These are phyloP conservation scores for Ustilago tritici DNA, from an alignment of 1,284 basidiomycete species.

Conservation along the genomic window DNA sequence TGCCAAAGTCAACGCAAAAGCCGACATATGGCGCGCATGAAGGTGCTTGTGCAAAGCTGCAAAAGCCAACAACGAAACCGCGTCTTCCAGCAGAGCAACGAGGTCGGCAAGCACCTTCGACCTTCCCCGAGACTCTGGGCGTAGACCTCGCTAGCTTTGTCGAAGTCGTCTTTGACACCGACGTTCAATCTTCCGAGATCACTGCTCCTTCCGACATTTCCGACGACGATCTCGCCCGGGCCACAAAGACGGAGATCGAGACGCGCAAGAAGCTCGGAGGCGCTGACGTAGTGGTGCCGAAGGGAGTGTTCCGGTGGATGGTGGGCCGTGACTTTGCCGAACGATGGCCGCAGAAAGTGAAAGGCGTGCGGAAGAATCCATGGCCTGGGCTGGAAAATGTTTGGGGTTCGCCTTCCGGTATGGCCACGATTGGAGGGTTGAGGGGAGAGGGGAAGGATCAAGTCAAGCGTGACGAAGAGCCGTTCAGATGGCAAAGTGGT, in stretches of 20 bases:
- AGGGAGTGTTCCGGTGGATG: constrained; percentile 44
- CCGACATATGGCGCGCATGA: not conserved
- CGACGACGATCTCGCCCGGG: constrained; percentile 29
- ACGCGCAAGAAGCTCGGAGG: constrained; percentile 19
- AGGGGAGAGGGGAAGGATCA: not conserved
- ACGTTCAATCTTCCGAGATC: constrained; percentile 40
- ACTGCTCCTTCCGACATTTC: constrained; percentile 36
- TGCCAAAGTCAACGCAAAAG: not conserved
- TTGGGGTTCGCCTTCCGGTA: constrained; percentile 27
- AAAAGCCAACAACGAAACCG: not conserved
- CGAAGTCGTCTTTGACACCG: constrained; percentile 37
- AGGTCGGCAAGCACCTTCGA: constrained; percentile 6
- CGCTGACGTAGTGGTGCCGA: constrained; percentile 25
- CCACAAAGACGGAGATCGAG: constrained; percentile 25
- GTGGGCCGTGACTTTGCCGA: constrained; percentile 37
- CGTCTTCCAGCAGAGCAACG: not conserved
- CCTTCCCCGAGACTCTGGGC: constrained; percentile 28
- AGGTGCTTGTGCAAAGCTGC: not conserved
- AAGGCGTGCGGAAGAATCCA: constrained; percentile 30
- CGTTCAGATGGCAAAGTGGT: constrained; percentile 39
- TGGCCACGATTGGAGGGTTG: not conserved
- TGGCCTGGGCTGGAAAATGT: constrained; percentile 35
- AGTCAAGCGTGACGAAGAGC: constrained; percentile 4
- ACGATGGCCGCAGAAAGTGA: constrained; percentile 37
- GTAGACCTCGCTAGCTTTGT: constrained; percentile 28